Conservation (phyloP, 768 basidiomycete species). For the Boletus subcaerulescens region DNA sequence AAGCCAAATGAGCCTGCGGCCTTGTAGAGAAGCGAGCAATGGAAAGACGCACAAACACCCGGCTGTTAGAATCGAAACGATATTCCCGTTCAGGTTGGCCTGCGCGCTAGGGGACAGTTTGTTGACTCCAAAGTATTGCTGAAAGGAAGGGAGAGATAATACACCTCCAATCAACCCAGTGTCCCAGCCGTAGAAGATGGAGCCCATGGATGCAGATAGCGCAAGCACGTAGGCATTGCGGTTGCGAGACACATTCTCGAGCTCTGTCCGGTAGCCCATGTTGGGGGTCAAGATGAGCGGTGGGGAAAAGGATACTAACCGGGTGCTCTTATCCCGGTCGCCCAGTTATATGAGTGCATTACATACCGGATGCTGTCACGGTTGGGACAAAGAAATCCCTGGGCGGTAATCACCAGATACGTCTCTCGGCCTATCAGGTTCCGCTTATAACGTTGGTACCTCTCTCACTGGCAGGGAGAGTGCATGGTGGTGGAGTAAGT, state of each 20-base stretch:
- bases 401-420: neutral
- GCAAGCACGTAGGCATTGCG: slow-evolving; percentile 47
- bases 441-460: neutral
- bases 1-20: neutral
- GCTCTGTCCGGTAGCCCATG: slow-evolving; percentile 25
- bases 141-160: slow-evolving; percentile 44
- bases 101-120: slow-evolving; percentile 34
- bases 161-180: slow-evolving; percentile 50
- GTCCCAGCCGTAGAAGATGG: slow-evolving; percentile 51
- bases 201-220: slow-evolving; percentile 44
- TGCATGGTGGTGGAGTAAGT: too few relatives aligned
- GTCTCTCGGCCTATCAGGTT: neutral
- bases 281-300: neutral
- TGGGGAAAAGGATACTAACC: neutral
- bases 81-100: slow-evolving; percentile 46
- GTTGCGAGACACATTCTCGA: slow-evolving; percentile 30
- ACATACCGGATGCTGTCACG: neutral
- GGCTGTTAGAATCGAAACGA: slow-evolving; percentile 49
- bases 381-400: neutral
- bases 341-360: neutral
- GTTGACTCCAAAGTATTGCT: slow-evolving; percentile 46
- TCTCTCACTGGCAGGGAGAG: too few relatives aligned
- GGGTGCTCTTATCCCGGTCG: neutral
- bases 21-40: neutral
- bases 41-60: slow-evolving; percentile 44